These are phyloP conservation scores for Suillus variegatus DNA, from an alignment of 768 basidiomycete species.

Conservation along the genomic window DNA sequence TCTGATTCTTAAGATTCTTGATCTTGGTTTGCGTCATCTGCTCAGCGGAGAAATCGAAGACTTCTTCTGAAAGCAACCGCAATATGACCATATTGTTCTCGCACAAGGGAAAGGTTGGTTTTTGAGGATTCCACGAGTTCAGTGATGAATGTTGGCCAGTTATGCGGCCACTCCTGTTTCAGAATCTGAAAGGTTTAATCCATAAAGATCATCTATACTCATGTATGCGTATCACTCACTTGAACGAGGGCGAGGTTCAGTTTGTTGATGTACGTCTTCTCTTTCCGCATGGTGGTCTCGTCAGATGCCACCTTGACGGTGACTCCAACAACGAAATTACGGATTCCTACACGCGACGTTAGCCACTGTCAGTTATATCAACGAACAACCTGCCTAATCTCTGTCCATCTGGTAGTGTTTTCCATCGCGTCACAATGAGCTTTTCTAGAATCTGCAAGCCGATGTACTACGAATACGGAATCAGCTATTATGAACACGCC, in stretches of 20 bases:
- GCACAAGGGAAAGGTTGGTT: slow-evolving; percentile 89
- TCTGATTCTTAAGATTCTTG: slow-evolving; percentile 96
- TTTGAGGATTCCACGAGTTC: slow-evolving; percentile 98
- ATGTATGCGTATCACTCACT: slow-evolving; percentile 43
- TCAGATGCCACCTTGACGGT: slow-evolving; percentile 94
- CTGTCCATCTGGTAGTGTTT: slow-evolving; percentile 91
- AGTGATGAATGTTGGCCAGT: slow-evolving; percentile 97
- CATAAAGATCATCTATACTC: slow-evolving; percentile 5
- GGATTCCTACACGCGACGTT: slow-evolving; percentile 62
- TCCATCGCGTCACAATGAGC: slow-evolving; percentile 93
- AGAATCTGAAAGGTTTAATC: slow-evolving; percentile 63
- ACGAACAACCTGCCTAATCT: slow-evolving; percentile 63
- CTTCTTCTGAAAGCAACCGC: slow-evolving; percentile 95
- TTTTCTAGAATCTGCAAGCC: slow-evolving; percentile 97
- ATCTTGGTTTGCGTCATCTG: slow-evolving; percentile 98
- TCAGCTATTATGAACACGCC: slow-evolving; percentile 11
- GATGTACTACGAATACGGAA: slow-evolving; percentile 67
- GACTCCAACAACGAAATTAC: slow-evolving; percentile 93
- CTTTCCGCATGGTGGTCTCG: slow-evolving; percentile 82
- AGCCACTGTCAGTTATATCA: slow-evolving; percentile 13
- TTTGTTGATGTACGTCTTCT: slow-evolving; percentile 95
- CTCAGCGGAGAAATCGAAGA: slow-evolving; percentile 98
- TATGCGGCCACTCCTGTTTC: slow-evolving; percentile 99
- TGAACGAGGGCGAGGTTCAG: slow-evolving; percentile 95
- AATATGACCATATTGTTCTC: slow-evolving; percentile 99